A percentile compares a stretch with the other conserved stretches of the same genome.
Evolutionary conservation across 2,329 filamentous ascomycete species (phyloP).

Genomic region (Leptographium procerum): DNA sequence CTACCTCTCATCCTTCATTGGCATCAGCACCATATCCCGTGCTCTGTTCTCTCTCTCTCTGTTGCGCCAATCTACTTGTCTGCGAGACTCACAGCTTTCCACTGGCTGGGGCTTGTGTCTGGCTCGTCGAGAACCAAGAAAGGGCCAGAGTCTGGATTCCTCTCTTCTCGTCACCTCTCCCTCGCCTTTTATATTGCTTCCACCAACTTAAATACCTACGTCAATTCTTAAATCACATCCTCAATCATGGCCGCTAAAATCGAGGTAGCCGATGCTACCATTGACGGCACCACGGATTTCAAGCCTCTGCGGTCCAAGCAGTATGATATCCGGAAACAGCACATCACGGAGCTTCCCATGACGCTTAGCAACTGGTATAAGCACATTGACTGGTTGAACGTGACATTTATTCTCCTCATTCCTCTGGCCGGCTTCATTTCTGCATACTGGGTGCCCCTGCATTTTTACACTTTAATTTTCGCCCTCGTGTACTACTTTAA

Average conservation of each 20-base stretch:
- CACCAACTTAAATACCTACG: not conserved
- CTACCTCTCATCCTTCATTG: not conserved
- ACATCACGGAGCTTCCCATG: constrained; percentile 74
- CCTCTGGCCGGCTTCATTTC: constrained; percentile 63
- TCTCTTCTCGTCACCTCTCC: not conserved
- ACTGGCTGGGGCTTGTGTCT: constrained; percentile 3
- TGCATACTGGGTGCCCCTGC: constrained; percentile 68
- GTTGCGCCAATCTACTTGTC: not conserved
- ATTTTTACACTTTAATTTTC: constrained; percentile 60
- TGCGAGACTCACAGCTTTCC: not conserved
- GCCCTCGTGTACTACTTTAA: constrained; percentile 73
- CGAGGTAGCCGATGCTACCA: constrained; percentile 29
- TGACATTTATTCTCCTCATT: constrained; percentile 66
- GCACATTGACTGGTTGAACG: constrained; percentile 91
- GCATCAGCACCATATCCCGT: not conserved
- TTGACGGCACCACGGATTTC: constrained; percentile 45
- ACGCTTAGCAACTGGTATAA: constrained; percentile 79
- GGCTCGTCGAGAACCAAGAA: not conserved
- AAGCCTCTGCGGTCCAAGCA: constrained; percentile 36
- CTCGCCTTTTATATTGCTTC: not conserved
- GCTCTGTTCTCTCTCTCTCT: not conserved
- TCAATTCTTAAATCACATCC: not conserved
- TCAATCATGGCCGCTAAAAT: constrained; percentile 23
- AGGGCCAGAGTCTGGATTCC: not conserved
- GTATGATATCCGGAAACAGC: constrained; percentile 56